A percentile compares a stretch with the other conserved stretches of the same genome.
These are phyloP conservation scores for Coemansia sp. DNA, from an alignment of 192 early-diverging fungal genomes.

Conservation along the genomic window DNA sequence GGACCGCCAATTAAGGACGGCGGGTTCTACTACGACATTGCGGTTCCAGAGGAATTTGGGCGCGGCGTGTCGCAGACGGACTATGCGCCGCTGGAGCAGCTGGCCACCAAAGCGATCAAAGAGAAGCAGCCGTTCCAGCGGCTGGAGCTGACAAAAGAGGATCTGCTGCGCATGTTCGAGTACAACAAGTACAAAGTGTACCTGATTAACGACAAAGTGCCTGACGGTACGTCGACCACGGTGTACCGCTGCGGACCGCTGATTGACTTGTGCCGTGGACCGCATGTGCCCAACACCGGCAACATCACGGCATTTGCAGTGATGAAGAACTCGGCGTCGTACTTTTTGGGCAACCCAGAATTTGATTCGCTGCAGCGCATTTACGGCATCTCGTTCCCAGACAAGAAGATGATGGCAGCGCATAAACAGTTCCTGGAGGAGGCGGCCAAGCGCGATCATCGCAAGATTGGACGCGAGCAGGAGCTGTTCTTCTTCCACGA, in stretches of 20 bases:
- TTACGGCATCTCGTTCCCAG: conserved; percentile 99
- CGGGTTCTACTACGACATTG: conserved; percentile 98
- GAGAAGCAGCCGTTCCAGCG: conserved; percentile 97
- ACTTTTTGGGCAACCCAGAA: conserved; percentile 95
- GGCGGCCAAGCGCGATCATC: conserved; percentile 95
- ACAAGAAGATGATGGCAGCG: conserved; percentile 95
- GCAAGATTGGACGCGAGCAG: conserved; percentile 95
- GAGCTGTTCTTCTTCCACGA: conserved; percentile 99
- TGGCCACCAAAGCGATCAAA: conserved; percentile 83
- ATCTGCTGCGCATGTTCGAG: conserved; percentile 96
- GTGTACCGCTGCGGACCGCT: conserved; percentile 98
- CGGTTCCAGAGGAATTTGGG: conserved; percentile 59
- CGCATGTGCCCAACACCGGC: conserved; percentile 93
- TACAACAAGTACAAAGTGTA: conserved; percentile 98
- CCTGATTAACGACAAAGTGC: conserved; percentile 88
- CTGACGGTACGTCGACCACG: conserved; percentile 90
- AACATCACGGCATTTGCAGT: conserved; percentile 91
- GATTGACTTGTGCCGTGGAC: conserved; percentile 95
- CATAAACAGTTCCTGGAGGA: conserved; percentile 89
- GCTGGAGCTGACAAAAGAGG: conserved; percentile 80
- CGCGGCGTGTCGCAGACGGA: conserved; percentile 79
- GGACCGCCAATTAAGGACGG: conserved; percentile 87
- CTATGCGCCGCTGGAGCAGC: conserved; percentile 83
- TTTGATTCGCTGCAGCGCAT: conserved; percentile 98
- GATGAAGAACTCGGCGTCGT: conserved; percentile 96